Evolutionary conservation across 176 grass and related monocot genomes (phyloP).

Genomic region (Zoysia japonica): DNA sequence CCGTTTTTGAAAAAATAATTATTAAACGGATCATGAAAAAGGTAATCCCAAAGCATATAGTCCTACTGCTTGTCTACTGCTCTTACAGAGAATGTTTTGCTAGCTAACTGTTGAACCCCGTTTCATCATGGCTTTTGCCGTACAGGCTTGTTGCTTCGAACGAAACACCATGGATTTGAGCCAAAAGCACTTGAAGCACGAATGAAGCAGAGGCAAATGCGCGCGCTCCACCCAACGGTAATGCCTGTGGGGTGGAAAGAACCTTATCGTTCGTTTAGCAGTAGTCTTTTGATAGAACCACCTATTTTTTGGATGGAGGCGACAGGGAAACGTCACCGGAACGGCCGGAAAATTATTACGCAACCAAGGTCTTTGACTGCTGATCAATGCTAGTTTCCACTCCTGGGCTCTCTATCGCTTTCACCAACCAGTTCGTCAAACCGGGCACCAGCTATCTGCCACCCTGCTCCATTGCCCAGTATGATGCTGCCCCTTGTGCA

Average conservation of each 20-base stretch:
- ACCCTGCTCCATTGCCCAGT: not conserved
- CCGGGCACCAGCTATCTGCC: not conserved
- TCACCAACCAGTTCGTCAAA: not conserved
- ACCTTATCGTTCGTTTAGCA: not conserved
- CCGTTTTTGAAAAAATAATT: not conserved
- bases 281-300: not conserved
- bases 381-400: conserved; percentile 17
- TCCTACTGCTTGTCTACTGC: not conserved
- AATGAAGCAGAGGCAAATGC: not conserved
- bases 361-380: conserved; percentile 20
- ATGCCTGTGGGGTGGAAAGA: not conserved
- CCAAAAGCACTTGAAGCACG: not conserved
- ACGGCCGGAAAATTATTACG: not conserved
- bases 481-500: not conserved
- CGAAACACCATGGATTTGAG: not conserved
- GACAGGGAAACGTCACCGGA: not conserved
- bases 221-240: not conserved
- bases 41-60: not conserved
- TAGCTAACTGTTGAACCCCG: not conserved
- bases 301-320: too few relatives aligned
- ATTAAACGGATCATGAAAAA: not conserved
- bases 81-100: not conserved
- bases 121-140: not conserved
- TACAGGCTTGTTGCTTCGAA: not conserved
- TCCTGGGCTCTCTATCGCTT: not conserved